These are phyloP conservation scores for Lasiodiplodia sp. DNA, from an alignment of 2,329 filamentous ascomycete genomes.

Conservation along the genomic window DNA sequence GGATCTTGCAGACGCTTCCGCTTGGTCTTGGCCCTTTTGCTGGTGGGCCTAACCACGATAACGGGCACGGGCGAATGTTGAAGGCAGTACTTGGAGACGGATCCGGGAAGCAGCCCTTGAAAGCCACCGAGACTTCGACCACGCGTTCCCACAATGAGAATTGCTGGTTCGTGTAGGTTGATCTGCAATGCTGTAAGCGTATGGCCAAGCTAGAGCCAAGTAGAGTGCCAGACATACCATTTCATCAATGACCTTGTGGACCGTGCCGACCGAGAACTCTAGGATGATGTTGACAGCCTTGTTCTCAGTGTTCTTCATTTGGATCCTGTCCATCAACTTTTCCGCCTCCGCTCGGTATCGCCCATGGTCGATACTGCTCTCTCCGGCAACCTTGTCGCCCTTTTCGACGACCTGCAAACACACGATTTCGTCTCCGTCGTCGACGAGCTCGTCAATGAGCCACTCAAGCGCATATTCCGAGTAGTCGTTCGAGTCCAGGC, in stretches of 20 bases:
- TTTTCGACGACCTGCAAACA: slow-evolving; percentile 89
- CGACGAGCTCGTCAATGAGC: slow-evolving; percentile 89
- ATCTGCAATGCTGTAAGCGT: slow-evolving; percentile 65
- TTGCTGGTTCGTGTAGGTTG: slow-evolving; percentile 87
- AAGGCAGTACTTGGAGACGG: slow-evolving; percentile 92
- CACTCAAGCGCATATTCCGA: slow-evolving; percentile 92
- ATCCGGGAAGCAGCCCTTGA: slow-evolving; percentile 85
- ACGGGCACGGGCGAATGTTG: slow-evolving; percentile 94
- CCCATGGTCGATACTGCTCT: slow-evolving; percentile 67
- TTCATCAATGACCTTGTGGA: slow-evolving; percentile 88
- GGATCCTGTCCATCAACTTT: slow-evolving; percentile 75
- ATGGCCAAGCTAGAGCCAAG: slow-evolving; percentile 17
- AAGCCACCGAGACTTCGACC: slow-evolving; percentile 85
- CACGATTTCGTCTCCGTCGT: slow-evolving; percentile 92
- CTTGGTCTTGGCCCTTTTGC: slow-evolving; percentile 90
- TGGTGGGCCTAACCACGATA: slow-evolving; percentile 86
- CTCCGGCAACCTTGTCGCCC: slow-evolving; percentile 72
- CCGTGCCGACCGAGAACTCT: slow-evolving; percentile 87
- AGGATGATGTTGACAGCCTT: slow-evolving; percentile 85
- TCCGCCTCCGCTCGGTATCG: slow-evolving; percentile 80
- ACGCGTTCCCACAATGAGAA: slow-evolving; percentile 88
- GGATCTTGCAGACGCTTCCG: slow-evolving; percentile 82
- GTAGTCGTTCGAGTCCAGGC: slow-evolving; percentile 89
- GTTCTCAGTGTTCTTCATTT: slow-evolving; percentile 80
- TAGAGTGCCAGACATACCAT: slow-evolving; percentile 68